phyloP scores from a whole-genome alignment of 768 basidiomycete species.

The Ramaria sp. region DNA sequence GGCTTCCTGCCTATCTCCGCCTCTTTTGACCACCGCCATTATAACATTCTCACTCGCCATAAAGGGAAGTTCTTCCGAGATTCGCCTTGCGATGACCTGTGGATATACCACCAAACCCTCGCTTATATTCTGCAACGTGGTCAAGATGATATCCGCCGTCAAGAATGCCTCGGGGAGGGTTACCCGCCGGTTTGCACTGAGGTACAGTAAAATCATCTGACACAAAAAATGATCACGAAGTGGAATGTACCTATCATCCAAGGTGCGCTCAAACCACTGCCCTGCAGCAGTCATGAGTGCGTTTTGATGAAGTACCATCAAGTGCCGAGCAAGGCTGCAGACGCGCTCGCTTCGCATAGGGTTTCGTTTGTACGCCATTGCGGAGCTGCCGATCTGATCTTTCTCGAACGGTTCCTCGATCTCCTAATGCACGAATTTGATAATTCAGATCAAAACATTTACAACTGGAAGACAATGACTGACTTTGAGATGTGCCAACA shows the following conservation, averaged over 20 bases:
- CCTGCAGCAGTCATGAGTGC: constrained; percentile 89
- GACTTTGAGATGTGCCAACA: constrained; percentile 90
- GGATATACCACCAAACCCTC: constrained; percentile 99
- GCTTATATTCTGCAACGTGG: constrained; percentile 91
- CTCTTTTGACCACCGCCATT: constrained; percentile 94
- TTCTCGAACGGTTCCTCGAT: constrained; percentile 98
- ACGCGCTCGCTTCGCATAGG: constrained; percentile 98
- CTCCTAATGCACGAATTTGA: constrained; percentile 43
- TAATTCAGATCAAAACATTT: neutral
- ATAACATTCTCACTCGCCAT: constrained; percentile 99
- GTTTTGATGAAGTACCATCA: constrained; percentile 95
- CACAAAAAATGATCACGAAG: neutral
- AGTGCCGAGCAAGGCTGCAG: constrained; percentile 90
- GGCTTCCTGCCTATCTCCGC: constrained; percentile 92
- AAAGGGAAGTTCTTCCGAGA: constrained; percentile 93
- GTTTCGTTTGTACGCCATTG: constrained; percentile 99
- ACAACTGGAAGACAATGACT: neutral
- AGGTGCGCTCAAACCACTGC: constrained; percentile 97
- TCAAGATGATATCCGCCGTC: constrained; percentile 92
- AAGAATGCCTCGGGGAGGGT: constrained; percentile 96
- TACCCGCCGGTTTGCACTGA: constrained; percentile 90
- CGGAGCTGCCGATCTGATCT: constrained; percentile 93
- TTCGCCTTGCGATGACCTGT: constrained; percentile 84
- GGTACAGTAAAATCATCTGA: constrained; percentile 4
- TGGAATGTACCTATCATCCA: constrained; percentile 74